Evolutionary conservation across 1,284 basidiomycete species (phyloP).

Genomic region (Austropuccinia psidii): DNA sequence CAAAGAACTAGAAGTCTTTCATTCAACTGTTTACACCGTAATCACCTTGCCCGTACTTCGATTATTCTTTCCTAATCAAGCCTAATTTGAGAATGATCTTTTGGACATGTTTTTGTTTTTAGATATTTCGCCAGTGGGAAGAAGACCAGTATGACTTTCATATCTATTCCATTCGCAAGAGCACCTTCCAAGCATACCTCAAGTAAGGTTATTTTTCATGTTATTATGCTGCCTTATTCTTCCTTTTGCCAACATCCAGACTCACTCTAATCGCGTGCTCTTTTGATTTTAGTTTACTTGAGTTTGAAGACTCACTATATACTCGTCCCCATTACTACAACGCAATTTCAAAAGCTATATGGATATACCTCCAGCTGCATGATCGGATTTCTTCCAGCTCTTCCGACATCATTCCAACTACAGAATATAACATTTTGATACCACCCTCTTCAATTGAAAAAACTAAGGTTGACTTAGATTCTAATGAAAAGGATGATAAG

Average conservation of each 20-base stretch:
- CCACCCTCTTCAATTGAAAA: not conserved
- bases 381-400: not conserved
- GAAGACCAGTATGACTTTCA: constrained; percentile 99
- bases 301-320: constrained; percentile 33
- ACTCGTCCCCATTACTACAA: not conserved
- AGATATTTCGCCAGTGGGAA: constrained; percentile 31
- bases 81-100: not conserved
- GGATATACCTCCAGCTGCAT: constrained; percentile 16
- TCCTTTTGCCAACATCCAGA: not conserved
- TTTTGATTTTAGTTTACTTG: constrained; percentile 4
- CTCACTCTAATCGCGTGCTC: not conserved
- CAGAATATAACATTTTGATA: constrained; percentile 26
- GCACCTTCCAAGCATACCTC: constrained; percentile 75
- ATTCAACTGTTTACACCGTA: too few species aligned
- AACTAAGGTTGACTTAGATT: not conserved
- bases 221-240: not conserved
- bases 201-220: not conserved
- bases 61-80: not conserved
- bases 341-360: constrained; percentile 14
- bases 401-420: not conserved
- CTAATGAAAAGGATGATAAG: not conserved
- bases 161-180: constrained; percentile 82
- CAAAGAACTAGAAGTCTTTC: too few species aligned
- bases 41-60: not conserved
- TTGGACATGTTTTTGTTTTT: not conserved